Evolutionary conservation across 305 asterid species (phyloP).

Genomic region (Fraxinus greggii): DNA sequence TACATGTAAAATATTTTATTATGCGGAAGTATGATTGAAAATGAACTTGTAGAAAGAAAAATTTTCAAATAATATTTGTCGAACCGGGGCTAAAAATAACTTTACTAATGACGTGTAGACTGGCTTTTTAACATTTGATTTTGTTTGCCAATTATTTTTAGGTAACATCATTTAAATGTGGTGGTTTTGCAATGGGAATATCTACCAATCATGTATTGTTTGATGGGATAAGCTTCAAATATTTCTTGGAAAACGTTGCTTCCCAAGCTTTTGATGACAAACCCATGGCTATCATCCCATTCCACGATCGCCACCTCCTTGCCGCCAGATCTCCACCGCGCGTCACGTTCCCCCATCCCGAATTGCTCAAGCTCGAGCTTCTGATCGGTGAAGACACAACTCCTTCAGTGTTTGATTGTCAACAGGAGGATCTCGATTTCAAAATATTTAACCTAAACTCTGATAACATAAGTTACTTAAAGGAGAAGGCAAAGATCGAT

Average conservation of each 20-base stretch:
- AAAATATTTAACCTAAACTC: slow-evolving; percentile 53
- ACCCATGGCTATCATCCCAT: slow-evolving; percentile 53
- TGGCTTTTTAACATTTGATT: not conserved
- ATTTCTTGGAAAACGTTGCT: slow-evolving; percentile 68
- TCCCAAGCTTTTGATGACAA: slow-evolving; percentile 68
- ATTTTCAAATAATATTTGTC: too few relatives aligned
- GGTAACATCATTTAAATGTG: slow-evolving; percentile 86
- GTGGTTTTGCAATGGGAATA: slow-evolving; percentile 70
- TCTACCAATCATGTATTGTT: slow-evolving; percentile 65
- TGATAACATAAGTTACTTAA: slow-evolving; percentile 37
- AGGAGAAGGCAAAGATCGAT: slow-evolving; percentile 41
- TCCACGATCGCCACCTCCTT: slow-evolving; percentile 66
- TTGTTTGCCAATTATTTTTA: slow-evolving; percentile 3
- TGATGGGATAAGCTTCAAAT: slow-evolving; percentile 71
- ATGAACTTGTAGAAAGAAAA: too few relatives aligned
- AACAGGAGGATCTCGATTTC: slow-evolving; percentile 51
- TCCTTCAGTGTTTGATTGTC: slow-evolving; percentile 50
- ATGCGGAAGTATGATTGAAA: too few relatives aligned
- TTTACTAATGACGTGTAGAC: not conserved
- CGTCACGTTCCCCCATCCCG: slow-evolving; percentile 81
- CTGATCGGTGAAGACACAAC: slow-evolving; percentile 45
- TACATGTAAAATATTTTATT: too few relatives aligned
- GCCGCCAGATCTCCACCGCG: slow-evolving; percentile 80
- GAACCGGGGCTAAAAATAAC: too few relatives aligned
- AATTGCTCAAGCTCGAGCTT: slow-evolving; percentile 60